These are phyloP conservation scores for Rhynchosporium secalis DNA, from an alignment of 2,329 filamentous ascomycete species.

Conservation along the genomic window DNA sequence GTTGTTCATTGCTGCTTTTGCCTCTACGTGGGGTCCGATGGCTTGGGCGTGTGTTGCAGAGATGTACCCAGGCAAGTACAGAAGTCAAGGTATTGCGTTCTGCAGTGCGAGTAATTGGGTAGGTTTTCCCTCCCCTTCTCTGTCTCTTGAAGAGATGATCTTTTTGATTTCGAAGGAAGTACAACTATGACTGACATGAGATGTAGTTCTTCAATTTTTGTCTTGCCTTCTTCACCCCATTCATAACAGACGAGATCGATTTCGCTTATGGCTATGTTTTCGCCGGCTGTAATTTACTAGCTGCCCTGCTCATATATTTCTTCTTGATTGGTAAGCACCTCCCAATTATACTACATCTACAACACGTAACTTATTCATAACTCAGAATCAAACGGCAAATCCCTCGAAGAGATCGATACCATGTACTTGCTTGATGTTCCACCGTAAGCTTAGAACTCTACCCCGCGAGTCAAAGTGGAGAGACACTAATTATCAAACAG, in stretches of 20 bases:
- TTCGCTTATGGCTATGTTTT: slow-evolving; percentile 72
- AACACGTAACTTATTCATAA: not conserved
- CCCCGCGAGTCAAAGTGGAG: not conserved
- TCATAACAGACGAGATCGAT: slow-evolving; percentile 70
- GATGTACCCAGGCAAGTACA: slow-evolving; percentile 64
- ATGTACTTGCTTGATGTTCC: slow-evolving; percentile 40
- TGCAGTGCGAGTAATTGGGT: slow-evolving; percentile 54
- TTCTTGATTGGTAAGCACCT: slow-evolving; percentile 58
- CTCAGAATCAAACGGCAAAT: slow-evolving; percentile 49
- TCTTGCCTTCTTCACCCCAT: slow-evolving; percentile 76
- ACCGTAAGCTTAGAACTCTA: slow-evolving; percentile 35
- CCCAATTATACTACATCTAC: not conserved
- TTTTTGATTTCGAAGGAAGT: not conserved
- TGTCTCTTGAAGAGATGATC: not conserved
- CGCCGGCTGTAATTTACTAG: slow-evolving; percentile 67
- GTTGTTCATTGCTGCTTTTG: slow-evolving; percentile 74
- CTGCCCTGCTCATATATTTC: slow-evolving; percentile 69
- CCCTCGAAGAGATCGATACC: slow-evolving; percentile 34
- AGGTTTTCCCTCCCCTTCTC: not conserved
- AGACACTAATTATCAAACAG: not conserved
- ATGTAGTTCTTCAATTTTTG: slow-evolving; percentile 71
- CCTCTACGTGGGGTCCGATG: slow-evolving; percentile 68
- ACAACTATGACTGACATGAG: not conserved
- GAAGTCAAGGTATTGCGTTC: slow-evolving; percentile 60
- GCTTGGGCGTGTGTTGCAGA: slow-evolving; percentile 69